Percentiles rank a stretch among this genome's conserved stretches.
Conservation (phyloP, 139 green algal species). For the Tetraselmis chui region DNA sequence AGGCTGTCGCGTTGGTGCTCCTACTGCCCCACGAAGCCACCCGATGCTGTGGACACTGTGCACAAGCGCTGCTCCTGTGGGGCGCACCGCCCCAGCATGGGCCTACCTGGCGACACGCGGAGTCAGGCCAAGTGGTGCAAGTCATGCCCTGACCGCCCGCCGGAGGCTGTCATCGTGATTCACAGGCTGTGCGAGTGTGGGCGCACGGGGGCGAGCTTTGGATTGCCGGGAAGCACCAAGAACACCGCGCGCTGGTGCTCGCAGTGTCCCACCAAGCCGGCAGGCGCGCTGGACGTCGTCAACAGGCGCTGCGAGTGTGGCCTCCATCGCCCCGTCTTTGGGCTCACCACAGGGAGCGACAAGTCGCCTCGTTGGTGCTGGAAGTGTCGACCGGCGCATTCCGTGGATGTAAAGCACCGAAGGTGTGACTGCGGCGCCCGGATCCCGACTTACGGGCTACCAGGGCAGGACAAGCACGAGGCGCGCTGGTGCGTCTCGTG, state of each 20-base stretch:
- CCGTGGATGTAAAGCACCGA: neutral
- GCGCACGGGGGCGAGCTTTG: neutral
- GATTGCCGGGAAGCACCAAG: neutral
- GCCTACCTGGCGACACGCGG: neutral
- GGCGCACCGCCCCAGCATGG: neutral
- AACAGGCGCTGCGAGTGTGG: constrained; percentile 4
- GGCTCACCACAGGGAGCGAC: neutral
- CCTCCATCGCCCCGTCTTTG: neutral
- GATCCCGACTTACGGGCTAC: neutral
- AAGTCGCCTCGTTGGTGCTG: neutral
- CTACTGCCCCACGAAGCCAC: neutral
- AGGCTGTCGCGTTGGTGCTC: neutral
- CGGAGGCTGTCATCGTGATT: neutral
- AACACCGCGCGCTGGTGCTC: neutral
- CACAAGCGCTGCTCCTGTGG: neutral
- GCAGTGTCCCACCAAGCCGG: neutral
- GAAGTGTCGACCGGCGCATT: neutral
- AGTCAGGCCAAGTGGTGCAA: neutral
- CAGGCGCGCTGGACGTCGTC: neutral
- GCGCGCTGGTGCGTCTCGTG: neutral
- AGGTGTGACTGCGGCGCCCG: neutral
- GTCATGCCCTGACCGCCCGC: neutral
- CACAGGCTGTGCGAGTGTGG: neutral
- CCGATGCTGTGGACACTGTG: neutral
- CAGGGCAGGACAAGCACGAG: neutral